phyloP scores from a whole-genome alignment of 306 rosid genomes.

The Cucurbita pepo region DNA sequence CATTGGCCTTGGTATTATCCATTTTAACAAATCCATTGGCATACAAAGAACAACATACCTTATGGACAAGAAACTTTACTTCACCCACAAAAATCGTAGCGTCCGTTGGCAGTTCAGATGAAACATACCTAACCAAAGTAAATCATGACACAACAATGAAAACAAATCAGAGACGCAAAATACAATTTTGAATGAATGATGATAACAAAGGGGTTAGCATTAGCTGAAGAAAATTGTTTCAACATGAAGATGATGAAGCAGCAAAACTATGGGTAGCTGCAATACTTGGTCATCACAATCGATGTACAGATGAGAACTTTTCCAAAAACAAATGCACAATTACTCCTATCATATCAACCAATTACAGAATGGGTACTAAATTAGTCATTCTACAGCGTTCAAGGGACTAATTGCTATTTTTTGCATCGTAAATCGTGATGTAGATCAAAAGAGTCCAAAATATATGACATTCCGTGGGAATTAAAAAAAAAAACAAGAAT shows the following conservation, averaged over 20 bases:
- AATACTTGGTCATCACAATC: background rate
- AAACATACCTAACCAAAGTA: slow-evolving; percentile 44
- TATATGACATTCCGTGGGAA: background rate
- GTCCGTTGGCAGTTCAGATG: slow-evolving; percentile 80
- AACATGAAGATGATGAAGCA: background rate
- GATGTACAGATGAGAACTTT: background rate
- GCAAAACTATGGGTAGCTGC: background rate
- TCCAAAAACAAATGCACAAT: background rate
- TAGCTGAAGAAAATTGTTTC: background rate
- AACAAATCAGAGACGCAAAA: background rate
- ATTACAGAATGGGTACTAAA: background rate
- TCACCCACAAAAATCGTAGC: slow-evolving; percentile 54
- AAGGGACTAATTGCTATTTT: background rate
- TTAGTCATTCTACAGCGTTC: background rate
- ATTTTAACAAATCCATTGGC: background rate
- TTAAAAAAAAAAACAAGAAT: background rate
- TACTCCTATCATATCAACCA: background rate
- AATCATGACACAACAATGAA: background rate
- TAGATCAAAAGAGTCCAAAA: background rate
- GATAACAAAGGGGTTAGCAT: background rate
- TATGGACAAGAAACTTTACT: slow-evolving; percentile 79
- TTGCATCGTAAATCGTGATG: background rate
- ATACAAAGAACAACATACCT: slow-evolving; percentile 28
- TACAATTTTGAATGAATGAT: background rate
- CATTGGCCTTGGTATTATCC: background rate